Evolutionary conservation across 306 rosid genomes (phyloP).

Genomic region (Pyrus betulifolia): DNA sequence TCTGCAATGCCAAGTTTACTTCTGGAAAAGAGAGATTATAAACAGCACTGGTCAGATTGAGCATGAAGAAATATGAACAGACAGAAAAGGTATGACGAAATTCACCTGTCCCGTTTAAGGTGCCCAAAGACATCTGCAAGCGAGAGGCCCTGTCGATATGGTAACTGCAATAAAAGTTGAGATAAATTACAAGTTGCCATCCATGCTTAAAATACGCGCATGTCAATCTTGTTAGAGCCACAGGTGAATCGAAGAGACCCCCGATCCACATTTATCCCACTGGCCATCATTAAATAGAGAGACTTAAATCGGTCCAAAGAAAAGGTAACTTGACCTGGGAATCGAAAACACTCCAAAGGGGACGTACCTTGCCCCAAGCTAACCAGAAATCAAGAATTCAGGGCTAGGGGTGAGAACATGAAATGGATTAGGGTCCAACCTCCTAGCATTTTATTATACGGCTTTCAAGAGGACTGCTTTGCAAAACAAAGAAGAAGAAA

Average conservation of each 20-base stretch:
- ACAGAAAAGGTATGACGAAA: background rate
- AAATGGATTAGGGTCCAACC: background rate
- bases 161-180: slow-evolving; percentile 47
- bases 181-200: background rate
- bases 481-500: background rate
- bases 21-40: slow-evolving; percentile 31
- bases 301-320: background rate
- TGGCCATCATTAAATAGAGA: background rate
- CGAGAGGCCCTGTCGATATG: slow-evolving; percentile 52
- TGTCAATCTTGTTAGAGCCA: too few relatives aligned
- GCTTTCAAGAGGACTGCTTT: background rate
- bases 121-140: slow-evolving; percentile 90
- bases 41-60: slow-evolving; percentile 12
- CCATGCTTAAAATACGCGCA: too few relatives aligned
- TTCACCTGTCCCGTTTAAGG: slow-evolving; percentile 70
- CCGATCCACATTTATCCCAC: too few relatives aligned
- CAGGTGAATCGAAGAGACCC: too few relatives aligned
- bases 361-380: background rate
- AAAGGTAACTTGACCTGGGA: background rate
- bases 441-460: background rate
- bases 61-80: background rate
- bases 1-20: slow-evolving; percentile 63
- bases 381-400: background rate
- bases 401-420: background rate
- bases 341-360: background rate